phyloP scores from a whole-genome alignment of 495 filamentous ascomycete genomes.

The Trypethelium eluteriae region DNA sequence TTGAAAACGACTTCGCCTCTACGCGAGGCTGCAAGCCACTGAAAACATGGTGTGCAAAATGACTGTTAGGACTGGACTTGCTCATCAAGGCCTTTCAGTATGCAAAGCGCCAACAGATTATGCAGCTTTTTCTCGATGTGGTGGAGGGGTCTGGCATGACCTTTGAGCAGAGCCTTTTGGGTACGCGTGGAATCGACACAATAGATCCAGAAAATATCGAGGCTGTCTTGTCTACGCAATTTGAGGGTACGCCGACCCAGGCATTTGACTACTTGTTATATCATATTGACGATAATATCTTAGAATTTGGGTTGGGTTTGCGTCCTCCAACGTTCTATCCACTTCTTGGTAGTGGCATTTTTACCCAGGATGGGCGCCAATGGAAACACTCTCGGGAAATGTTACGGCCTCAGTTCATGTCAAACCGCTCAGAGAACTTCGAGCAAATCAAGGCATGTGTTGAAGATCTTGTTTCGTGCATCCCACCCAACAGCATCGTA shows the following conservation, averaged over 20 bases:
- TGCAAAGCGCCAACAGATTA: background rate
- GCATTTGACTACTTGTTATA: background rate
- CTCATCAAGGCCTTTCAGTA: background rate
- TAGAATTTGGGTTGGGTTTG: background rate
- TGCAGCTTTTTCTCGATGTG: background rate
- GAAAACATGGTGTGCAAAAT: constrained; percentile 3
- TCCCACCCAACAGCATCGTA: background rate
- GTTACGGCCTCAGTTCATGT: constrained; percentile 47
- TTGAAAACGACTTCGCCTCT: background rate
- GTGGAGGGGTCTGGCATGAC: background rate
- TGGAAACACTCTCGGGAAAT: constrained; percentile 58
- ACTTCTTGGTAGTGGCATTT: constrained; percentile 47
- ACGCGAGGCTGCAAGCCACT: background rate
- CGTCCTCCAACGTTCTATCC: background rate
- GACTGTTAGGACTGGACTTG: background rate
- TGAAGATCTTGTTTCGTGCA: background rate
- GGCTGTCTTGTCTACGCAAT: constrained; percentile 49
- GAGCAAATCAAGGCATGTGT: constrained; percentile 2
- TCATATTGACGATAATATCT: background rate
- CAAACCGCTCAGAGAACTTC: constrained; percentile 12
- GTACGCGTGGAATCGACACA: constrained; percentile 30
- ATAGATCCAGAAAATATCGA: constrained; percentile 50
- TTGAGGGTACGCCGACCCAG: constrained; percentile 32
- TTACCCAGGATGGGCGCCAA: constrained; percentile 55
- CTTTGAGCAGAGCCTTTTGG: background rate